Evolutionary conservation across 768 basidiomycete species (phyloP), one percentile per base, ranked within the genome.

Genomic region (Lepiota brunneoincarnata): DNA sequence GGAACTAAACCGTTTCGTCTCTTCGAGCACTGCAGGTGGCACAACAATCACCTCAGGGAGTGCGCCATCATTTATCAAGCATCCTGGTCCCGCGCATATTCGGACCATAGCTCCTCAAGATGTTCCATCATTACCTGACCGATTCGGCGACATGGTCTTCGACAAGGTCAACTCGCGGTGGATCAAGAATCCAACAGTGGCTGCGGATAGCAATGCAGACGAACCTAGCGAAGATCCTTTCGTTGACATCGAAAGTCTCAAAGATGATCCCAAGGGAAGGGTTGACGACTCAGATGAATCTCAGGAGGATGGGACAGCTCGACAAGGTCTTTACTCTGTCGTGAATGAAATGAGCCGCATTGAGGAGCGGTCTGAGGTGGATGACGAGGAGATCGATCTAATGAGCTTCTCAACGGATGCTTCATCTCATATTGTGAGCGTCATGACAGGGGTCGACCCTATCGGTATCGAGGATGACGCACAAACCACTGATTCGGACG

Each of bases 1-100:
- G 15, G 93, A 94, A 64, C 75, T 94, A 41, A 91, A 89, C 63
- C 87, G 94, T 21, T 92, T 91, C 63, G 91, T 95, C 7, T 95
- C 93, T 5, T 88, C 91, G 12, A 91, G 92, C 62, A 94, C 93
- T 7, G 78, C 83, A 28, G 82, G 83, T 11, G 91, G 89, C 3
- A 89, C 87, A 11, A 89, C 87, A 15, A 66, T 88, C 46, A 89
- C 87, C 10, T 73, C 80, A 3, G 83, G 83, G 37, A 89, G 88
- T 59, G 84, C 84, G 0, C 84, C 83, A 0, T 93, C 93, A 3
- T 93, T 90, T 64, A 83, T 89, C 37, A 96, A 96, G 70, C 89
- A 91, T 59, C 67, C 86, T 26, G 89, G 90, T 4, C 87, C 89
- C 2, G 79, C 82, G 35, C 88, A 89, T 59, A 86, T 93, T 50